Conservation (phyloP, 2,329 filamentous ascomycete species). For the Penicillium sp. region DNA sequence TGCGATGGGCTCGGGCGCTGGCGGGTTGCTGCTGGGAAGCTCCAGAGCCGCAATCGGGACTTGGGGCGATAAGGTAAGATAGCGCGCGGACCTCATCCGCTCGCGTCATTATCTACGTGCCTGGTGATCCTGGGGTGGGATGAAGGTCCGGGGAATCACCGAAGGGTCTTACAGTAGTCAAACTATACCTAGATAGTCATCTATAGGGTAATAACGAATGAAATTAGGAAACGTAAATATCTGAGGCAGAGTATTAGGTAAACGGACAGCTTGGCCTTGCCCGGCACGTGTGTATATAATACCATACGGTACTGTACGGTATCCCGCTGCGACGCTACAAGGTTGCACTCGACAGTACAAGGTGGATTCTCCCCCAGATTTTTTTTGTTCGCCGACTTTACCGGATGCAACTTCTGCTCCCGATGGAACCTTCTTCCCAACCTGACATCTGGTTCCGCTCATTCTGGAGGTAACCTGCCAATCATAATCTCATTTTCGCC, state of each 20-base stretch:
- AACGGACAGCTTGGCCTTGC: neutral
- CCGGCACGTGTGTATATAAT: conserved; percentile 3
- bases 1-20: neutral
- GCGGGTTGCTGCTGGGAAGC: neutral
- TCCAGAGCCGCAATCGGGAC: conserved; percentile 10
- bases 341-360: conserved; percentile 20
- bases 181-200: neutral
- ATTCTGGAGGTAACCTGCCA: conserved; percentile 4
- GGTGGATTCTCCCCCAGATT: conserved; percentile 15
- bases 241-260: neutral
- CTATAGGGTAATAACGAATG: no score
- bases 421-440: conserved; percentile 20
- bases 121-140: neutral
- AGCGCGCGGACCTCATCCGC: neutral
- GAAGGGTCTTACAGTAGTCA: neutral
- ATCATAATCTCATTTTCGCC: conserved; percentile 4
- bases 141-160: neutral
- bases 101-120: neutral
- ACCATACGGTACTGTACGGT: conserved; percentile 10
- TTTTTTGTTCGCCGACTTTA: conserved; percentile 15
- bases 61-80: conserved; percentile 1
- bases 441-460: neutral
- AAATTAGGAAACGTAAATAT: neutral
- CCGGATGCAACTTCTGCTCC: conserved; percentile 29
- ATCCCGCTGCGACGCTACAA: conserved; percentile 18